These are phyloP conservation scores for Chlorella sp. DNA, from an alignment of 139 green algal species.

Conservation along the genomic window DNA sequence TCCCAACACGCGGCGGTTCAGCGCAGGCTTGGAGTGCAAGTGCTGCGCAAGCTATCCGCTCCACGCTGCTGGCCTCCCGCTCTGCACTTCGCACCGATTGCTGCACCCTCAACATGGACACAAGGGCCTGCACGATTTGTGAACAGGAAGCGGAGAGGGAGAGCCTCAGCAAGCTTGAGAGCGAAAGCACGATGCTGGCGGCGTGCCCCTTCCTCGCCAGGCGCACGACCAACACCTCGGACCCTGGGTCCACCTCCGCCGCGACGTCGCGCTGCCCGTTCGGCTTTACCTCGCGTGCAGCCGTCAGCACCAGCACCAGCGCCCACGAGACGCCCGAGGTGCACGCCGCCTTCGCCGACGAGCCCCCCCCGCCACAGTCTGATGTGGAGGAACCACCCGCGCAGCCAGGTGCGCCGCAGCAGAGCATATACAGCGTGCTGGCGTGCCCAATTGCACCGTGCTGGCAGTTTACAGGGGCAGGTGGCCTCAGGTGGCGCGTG, in stretches of 20 bases:
- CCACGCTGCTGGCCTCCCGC: neutral
- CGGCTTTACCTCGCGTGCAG: too few species aligned
- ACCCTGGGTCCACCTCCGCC: too few species aligned
- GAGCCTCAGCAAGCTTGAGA: neutral
- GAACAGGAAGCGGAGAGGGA: neutral
- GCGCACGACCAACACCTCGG: too few species aligned
- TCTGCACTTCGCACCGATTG: neutral
- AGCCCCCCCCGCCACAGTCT: too few species aligned
- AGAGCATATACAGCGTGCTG: neutral
- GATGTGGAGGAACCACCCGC: too few species aligned
- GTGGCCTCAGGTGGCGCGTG: too few species aligned
- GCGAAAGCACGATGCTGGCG: neutral
- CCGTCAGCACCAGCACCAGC: too few species aligned
- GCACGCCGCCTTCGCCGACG: too few species aligned
- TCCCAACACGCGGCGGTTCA: neutral
- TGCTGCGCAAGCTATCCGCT: neutral
- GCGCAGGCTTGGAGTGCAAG: neutral
- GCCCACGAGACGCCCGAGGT: too few species aligned
- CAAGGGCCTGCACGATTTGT: neutral
- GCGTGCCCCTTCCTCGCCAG: neutral
- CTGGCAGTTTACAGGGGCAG: too few species aligned
- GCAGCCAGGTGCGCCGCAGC: neutral
- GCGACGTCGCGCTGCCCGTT: too few species aligned
- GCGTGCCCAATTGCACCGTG: neutral
- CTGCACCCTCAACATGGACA: neutral